phyloP scores from a whole-genome alignment of 2,329 filamentous ascomycete species.

The Botrytis tulipae region DNA sequence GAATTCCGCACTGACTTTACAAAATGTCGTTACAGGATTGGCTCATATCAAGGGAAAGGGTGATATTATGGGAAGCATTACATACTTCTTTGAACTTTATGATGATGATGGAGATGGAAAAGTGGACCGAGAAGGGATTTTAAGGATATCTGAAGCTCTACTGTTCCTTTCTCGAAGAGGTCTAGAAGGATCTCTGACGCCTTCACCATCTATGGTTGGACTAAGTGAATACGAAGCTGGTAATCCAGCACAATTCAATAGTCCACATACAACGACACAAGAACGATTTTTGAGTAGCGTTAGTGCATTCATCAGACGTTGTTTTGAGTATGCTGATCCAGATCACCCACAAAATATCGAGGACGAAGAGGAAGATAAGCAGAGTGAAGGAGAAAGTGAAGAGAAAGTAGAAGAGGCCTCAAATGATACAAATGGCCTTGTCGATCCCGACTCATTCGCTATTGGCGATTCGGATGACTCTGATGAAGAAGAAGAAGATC shows the following conservation, averaged over 20 bases:
- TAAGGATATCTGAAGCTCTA: conserved; percentile 90
- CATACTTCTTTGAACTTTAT: conserved; percentile 96
- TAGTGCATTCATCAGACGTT: conserved; percentile 90
- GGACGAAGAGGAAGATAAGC: conserved; percentile 5
- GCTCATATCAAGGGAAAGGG: conserved; percentile 88
- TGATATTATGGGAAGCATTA: conserved; percentile 97
- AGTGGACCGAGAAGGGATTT: conserved; percentile 91
- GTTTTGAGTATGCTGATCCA: conserved; percentile 97
- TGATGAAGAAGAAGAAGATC: conserved; percentile 57
- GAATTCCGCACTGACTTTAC: conserved; percentile 74
- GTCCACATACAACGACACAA: conserved; percentile 61
- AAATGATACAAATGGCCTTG: conserved; percentile 39
- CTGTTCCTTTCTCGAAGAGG: conserved; percentile 89
- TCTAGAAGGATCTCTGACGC: conserved; percentile 70
- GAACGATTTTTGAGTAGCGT: conserved; percentile 91
- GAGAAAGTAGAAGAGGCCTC: conserved; percentile 39
- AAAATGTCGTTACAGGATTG: conserved; percentile 88
- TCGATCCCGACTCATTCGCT: conserved; percentile 58
- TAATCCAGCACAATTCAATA: conserved; percentile 38
- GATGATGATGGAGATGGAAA: conserved; percentile 89
- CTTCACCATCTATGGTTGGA: conserved; percentile 58
- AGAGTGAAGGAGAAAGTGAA: neutral
- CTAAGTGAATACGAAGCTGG: conserved; percentile 46
- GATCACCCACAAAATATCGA: conserved; percentile 65
- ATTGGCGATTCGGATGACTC: conserved; percentile 72